phyloP scores from a whole-genome alignment of 164 flowering plant genomes.

The Pachysandra terminalis region DNA sequence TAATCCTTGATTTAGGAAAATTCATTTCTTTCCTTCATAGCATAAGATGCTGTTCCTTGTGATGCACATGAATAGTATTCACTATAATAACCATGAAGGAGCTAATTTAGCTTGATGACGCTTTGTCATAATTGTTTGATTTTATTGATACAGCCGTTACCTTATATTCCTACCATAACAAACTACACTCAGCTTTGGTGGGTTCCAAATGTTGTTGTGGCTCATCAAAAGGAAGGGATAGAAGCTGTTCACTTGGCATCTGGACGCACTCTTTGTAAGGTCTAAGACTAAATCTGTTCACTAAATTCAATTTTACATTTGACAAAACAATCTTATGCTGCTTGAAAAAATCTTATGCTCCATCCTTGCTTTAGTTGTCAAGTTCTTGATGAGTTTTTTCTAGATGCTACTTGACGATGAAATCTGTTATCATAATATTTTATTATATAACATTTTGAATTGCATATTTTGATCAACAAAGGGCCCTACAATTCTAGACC shows the following conservation, averaged over 20 bases:
- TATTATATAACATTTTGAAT: too few relatives aligned
- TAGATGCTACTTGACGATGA: too few relatives aligned
- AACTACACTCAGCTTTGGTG: constrained; percentile 96
- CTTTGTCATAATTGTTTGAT: constrained; percentile 4
- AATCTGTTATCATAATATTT: too few relatives aligned
- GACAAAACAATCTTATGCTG: too few relatives aligned
- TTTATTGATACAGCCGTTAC: constrained; percentile 48
- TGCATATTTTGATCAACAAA: too few relatives aligned
- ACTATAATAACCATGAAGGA: background rate
- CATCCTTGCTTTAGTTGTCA: too few relatives aligned
- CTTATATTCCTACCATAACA: constrained; percentile 88
- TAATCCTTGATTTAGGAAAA: background rate
- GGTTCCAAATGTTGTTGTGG: constrained; percentile 98
- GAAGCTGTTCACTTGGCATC: constrained; percentile 95
- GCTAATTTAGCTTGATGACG: constrained; percentile 7
- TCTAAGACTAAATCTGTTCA: constrained; percentile 18
- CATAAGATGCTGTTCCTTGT: background rate
- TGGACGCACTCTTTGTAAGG: constrained; percentile 94
- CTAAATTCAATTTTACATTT: too few relatives aligned
- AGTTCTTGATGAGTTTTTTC: too few relatives aligned
- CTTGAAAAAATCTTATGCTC: too few relatives aligned
- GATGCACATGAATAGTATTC: background rate
- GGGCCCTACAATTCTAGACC: too few relatives aligned
- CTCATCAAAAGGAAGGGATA: constrained; percentile 96
- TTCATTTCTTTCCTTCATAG: background rate